These are phyloP conservation scores for Trichoderma virens DNA, from an alignment of 495 filamentous ascomycete species.

Conservation along the genomic window DNA sequence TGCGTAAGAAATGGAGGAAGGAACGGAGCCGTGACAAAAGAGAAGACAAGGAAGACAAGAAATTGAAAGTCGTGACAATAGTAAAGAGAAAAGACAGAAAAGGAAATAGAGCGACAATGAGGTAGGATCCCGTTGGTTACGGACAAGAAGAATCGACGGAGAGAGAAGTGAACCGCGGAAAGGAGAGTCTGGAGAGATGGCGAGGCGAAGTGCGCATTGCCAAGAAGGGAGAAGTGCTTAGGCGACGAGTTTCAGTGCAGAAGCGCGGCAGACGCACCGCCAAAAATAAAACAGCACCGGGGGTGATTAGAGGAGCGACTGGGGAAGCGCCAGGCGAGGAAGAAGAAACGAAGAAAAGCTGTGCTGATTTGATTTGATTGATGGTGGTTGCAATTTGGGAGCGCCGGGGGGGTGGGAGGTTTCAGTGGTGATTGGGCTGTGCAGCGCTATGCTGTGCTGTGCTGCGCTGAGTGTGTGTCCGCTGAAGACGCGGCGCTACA, in stretches of 20 bases:
- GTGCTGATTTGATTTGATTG: no score
- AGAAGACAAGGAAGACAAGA: background rate
- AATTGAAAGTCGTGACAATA: background rate
- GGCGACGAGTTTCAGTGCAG: slow-evolving; percentile 4
- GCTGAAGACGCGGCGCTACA: slow-evolving; percentile 1
- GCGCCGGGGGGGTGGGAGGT: background rate
- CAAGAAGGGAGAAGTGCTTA: background rate
- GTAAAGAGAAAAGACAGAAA: background rate
- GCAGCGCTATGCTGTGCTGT: no score
- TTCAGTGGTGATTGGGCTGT: no score
- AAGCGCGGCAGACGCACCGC: background rate
- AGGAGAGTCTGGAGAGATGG: background rate
- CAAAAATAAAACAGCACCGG: slow-evolving; percentile 2
- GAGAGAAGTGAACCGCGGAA: background rate
- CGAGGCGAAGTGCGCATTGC: background rate
- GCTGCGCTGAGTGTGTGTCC: no score
- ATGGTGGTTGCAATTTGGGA: background rate
- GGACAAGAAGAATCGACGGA: background rate
- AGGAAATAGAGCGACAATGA: background rate
- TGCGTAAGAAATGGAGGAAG: background rate
- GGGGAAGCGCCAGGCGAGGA: background rate
- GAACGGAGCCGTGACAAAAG: background rate
- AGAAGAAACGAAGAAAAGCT: background rate
- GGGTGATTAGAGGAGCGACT: background rate
- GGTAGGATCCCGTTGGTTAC: background rate